Evolutionary conservation across 106 monocot genomes (phyloP).

Genomic region (Narthecium ossifragum): DNA sequence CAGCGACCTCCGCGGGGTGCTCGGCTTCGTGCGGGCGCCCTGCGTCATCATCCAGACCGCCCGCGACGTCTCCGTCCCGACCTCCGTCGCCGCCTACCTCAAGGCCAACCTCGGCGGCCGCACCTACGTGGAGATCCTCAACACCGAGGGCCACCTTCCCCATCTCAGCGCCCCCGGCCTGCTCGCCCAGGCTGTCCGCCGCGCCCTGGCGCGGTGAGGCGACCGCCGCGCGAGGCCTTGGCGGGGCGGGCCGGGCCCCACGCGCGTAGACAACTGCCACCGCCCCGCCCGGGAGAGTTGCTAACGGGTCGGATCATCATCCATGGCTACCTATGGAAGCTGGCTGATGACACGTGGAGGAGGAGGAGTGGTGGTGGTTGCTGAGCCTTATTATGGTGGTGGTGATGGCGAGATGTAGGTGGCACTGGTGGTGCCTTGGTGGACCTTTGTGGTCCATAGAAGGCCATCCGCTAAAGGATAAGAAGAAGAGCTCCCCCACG

Average conservation of each 20-base stretch:
- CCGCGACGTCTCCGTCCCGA: conserved; percentile 77
- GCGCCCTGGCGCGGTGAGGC: conserved; percentile 37
- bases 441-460: neutral
- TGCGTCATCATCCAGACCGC: conserved; percentile 81
- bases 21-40: conserved; percentile 62
- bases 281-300: neutral
- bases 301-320: neutral
- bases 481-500: neutral
- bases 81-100: conserved; percentile 64
- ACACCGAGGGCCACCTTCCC: conserved; percentile 92
- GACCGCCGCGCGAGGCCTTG: neutral
- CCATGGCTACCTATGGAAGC: too few species aligned
- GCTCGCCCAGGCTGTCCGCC: conserved; percentile 70
- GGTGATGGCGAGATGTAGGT: neutral
- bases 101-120: conserved; percentile 68
- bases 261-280: too few species aligned
- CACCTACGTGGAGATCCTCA: conserved; percentile 66
- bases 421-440: too few species aligned
- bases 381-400: neutral
- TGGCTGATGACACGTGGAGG: conserved; percentile 25
- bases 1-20: conserved; percentile 73
- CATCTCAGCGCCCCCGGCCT: conserved; percentile 83
- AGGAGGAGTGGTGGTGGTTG: conserved; percentile 11
- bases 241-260: too few species aligned
- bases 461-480: neutral